Base-by-base conservation (phyloP, 2,329 filamentous ascomycete genomes). In the Sordariomycetes sp. region DNA sequence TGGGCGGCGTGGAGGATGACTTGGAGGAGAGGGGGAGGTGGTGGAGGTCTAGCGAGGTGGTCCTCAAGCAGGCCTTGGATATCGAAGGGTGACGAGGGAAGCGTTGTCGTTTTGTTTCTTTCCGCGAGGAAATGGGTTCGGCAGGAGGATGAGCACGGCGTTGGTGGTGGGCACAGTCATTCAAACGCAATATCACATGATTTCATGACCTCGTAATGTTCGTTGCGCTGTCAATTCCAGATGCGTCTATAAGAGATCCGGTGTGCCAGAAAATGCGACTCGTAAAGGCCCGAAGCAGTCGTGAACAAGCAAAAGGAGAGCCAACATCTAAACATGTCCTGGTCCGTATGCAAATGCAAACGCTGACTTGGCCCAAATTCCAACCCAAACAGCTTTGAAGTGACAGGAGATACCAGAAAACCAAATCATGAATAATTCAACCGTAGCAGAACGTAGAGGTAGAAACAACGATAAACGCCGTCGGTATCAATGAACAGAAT, bases 11-110 rank as follows among this genome's bases (percentile, higher is more conserved):
- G 50, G 82, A 82, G 18, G 88, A 90, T 64, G 87, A 92, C 65
- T 69, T 91, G 35, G 89, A 92, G 68, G 86, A 89, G 70, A 79
- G 84, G 64, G 89, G 86, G 6, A 76, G 88, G 63, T 93, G 89
- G 89, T 84, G 85, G 72, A 80, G 82, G 63, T 85, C 85, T 20
- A 83, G 82, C n/a, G 87, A 90, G 66, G 72, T 74, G 10, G 79
- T 76, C 14, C 69, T 91, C 68, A 82, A 74, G 66, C 77, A 80
- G 60, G 82, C 88, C 71, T 67, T 90, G 63, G 82, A 85, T 62
- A 74, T 84, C 18, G 70, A 79, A 64, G 69, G 67, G 50, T 74
- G 64, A 68, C 22, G 46, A 10, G 22, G 16, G n/a, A 10, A 5
- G 4, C 43, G 18, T 48, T 22, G 20, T 11, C 5, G 6, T 3